phyloP scores from a whole-genome alignment of 768 basidiomycete genomes.

The Tylopilus sp. region DNA sequence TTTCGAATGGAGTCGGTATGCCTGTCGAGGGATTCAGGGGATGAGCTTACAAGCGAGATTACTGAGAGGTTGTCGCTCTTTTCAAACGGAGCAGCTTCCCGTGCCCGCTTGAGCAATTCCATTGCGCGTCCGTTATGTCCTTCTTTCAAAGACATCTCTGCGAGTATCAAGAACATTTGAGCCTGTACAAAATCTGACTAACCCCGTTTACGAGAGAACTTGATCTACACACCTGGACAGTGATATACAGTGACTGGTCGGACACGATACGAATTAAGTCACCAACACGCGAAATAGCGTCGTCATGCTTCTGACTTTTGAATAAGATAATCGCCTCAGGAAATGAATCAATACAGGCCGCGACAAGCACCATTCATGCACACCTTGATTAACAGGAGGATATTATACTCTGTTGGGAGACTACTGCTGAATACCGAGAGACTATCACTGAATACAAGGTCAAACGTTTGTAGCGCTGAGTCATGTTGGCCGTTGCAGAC shows the following conservation, averaged over 20 bases:
- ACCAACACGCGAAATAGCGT: slow-evolving; percentile 5
- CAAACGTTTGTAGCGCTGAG: not conserved
- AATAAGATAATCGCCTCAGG: slow-evolving; percentile 3
- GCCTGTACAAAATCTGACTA: not conserved
- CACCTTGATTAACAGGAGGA: slow-evolving; percentile 16
- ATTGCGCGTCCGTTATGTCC: not conserved
- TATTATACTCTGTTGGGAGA: not conserved
- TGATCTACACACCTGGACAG: not conserved
- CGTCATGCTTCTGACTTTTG: slow-evolving; percentile 2
- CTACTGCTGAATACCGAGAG: not conserved
- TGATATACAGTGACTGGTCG: slow-evolving; percentile 1
- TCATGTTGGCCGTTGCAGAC: not conserved
- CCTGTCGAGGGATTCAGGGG: not conserved
- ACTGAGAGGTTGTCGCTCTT: not conserved
- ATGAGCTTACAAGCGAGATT: slow-evolving; percentile 5
- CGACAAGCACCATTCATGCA: not conserved
- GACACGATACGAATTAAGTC: not conserved
- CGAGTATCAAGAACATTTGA: slow-evolving; percentile 1
- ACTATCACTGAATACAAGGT: slow-evolving; percentile 5
- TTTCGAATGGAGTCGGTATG: not conserved
- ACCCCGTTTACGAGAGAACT: not conserved
- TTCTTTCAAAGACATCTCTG: not conserved
- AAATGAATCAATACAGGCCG: not conserved
- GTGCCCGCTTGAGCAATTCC: not conserved
- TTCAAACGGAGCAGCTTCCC: not conserved